A percentile compares a stretch with the other conserved stretches of the same genome.
Conservation (phyloP, 2,329 filamentous ascomycete genomes). For the Calonectria montana region DNA sequence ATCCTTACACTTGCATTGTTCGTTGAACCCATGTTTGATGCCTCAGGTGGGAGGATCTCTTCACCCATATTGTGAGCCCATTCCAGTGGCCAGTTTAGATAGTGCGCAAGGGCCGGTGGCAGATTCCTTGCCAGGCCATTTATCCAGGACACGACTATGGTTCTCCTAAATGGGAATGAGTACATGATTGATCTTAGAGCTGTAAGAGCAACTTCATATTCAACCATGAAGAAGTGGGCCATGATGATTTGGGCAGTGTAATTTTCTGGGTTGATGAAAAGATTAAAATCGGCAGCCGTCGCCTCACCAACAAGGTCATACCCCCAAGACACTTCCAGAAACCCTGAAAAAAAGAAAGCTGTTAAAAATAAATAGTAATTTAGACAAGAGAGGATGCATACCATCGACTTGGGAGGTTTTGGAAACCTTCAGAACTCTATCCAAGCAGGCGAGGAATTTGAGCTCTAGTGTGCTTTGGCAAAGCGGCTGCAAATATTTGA, state of each 20-base stretch:
- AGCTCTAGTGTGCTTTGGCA: constrained; percentile 25
- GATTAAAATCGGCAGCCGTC: constrained; percentile 16
- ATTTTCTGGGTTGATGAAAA: constrained; percentile 22
- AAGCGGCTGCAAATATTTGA: constrained; percentile 6
- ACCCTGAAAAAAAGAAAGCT: not conserved
- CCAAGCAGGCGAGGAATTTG: constrained; percentile 12
- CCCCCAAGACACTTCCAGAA: constrained; percentile 10
- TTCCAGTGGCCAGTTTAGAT: constrained; percentile 26
- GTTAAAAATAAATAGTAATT: not conserved
- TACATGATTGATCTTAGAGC: constrained; percentile 20
- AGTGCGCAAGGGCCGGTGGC: not conserved
- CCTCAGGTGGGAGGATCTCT: not conserved
- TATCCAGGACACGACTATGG: constrained; percentile 20
- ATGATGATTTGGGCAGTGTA: constrained; percentile 24
- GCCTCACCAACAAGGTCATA: constrained; percentile 18
- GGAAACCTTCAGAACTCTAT: constrained; percentile 5
- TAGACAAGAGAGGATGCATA: not conserved
- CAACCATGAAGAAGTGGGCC: constrained; percentile 29
- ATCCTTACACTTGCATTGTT: not conserved
- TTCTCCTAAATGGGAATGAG: constrained; percentile 20
- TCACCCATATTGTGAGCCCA: not conserved
- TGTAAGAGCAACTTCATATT: constrained; percentile 15
- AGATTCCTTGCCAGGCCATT: constrained; percentile 13
- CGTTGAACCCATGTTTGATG: not conserved
- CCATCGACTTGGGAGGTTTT: constrained; percentile 14